Evolutionary conservation across 441 rosid species (phyloP), one percentile per base, ranked within the genome.

Genomic region (Aleurites moluccanus): DNA sequence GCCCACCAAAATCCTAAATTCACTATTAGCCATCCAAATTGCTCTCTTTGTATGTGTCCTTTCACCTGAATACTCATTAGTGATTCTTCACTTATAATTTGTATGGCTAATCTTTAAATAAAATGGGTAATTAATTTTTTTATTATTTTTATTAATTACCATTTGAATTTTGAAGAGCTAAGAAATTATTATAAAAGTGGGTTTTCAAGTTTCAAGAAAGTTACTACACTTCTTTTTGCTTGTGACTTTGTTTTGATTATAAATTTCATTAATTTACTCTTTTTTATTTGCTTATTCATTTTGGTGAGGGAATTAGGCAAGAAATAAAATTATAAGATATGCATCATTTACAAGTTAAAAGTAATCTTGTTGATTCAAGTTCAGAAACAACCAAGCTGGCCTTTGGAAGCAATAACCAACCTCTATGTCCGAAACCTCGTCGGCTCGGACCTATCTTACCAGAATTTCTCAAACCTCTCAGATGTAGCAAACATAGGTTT

Each of bases 351-450:
- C 78, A 80, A 33, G 83, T 83, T 27, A 83, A 81, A 77, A 80
- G 79, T 71, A 82, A 86, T 64, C 78, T 84, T 38, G 77, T 80
- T 38, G 85, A 79, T 80, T 75, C 83, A 35, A 75, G 78, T 13
- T 60, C 72, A 8, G 84, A 76, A 40, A 35, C 73, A 7, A 60
- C 75, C 57, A 71, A 78, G 53, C 52, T 74, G 27, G 78, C 72
- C 30, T 55, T 60, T 18, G 79, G 74, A 35, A 64, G 44, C 55
- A 62, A 65, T 23, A 74, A 72, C 67, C 84, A 69, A 33, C 96
- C 89, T 27, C 85, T 87, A 47, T 92, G 94, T 55, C 94, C 96
- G 0, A 88, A 88, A 80, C 96, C 96, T 78, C 98, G 92, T 15
- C 90, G 93, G 55, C 76, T 80, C 38, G 84, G 82, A 64, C 76